These are phyloP conservation scores for Actinomucor elegans DNA, from an alignment of 371 early-diverging fungal genomes.

Conservation along the genomic window DNA sequence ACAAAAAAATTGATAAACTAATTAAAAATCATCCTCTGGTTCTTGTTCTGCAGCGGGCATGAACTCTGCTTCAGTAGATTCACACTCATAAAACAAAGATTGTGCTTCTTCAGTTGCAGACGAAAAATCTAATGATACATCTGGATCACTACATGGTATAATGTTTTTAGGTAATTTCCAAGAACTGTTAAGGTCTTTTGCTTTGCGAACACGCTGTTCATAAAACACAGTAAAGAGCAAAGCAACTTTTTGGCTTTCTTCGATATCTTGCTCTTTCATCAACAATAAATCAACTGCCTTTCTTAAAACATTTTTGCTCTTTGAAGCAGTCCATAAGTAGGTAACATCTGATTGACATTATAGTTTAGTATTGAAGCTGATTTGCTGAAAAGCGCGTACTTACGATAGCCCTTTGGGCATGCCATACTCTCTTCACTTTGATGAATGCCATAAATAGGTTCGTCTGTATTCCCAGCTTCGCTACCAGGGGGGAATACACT, in stretches of 20 bases:
- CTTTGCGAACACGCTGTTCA: conserved; percentile 42
- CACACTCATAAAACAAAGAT: conserved; percentile 47
- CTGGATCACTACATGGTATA: conserved; percentile 43
- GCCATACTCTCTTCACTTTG: conserved; percentile 62
- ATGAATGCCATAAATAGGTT: conserved; percentile 56
- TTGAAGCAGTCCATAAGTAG: conserved; percentile 31
- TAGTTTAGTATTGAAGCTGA: no score
- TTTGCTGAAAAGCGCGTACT: no score
- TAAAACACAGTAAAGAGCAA: conserved; percentile 42
- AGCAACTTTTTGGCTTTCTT: not conserved
- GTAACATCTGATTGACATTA: conserved; percentile 19
- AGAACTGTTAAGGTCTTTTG: conserved; percentile 18
- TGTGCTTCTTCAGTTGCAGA: conserved; percentile 49
- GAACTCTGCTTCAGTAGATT: conserved; percentile 47
- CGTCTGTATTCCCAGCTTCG: conserved; percentile 32
- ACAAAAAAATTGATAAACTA: no score
- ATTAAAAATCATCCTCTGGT: conserved; percentile 50
- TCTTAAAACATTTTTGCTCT: conserved; percentile 25
- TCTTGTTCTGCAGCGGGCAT: conserved; percentile 55
- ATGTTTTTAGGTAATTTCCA: conserved; percentile 45
- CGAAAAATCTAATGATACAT: conserved; percentile 50
- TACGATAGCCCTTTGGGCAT: conserved; percentile 65
- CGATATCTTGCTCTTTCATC: conserved; percentile 4
- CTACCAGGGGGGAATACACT: conserved; percentile 63
- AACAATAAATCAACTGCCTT: conserved; percentile 27